Percentiles rank a stretch among this genome's conserved stretches.
Conservation (phyloP, 306 rosid genomes). For the Lathyrus aphaca region DNA sequence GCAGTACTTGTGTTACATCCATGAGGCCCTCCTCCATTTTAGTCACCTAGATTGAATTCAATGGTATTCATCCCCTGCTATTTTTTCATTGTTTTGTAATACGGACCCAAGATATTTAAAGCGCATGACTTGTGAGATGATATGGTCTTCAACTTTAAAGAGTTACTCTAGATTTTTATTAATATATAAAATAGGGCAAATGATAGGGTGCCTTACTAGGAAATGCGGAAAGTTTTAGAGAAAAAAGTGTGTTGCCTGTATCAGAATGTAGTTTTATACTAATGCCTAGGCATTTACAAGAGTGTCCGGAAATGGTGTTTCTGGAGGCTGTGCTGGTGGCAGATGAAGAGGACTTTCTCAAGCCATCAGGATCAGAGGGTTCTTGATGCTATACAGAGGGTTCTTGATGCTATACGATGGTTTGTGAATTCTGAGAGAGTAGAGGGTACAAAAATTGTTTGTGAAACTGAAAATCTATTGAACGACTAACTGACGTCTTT, state of each 20-base stretch:
- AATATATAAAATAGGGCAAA: background rate
- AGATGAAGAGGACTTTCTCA: background rate
- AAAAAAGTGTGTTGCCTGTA: constrained; percentile 11
- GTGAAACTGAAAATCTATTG: background rate
- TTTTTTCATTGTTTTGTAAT: no score
- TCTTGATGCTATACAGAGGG: no score
- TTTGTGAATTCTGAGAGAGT: background rate
- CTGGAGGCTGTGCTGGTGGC: background rate
- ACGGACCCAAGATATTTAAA: no score
- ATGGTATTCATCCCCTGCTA: no score
- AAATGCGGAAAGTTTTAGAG: background rate
- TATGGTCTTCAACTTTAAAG: background rate
- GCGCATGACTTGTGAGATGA: no score
- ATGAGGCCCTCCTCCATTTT: no score
- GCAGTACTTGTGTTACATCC: no score
- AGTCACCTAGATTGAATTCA: no score
- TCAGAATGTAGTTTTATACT: background rate
- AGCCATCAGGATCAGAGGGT: background rate
- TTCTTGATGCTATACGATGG: background rate
- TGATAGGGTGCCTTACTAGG: background rate
- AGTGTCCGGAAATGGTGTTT: background rate
- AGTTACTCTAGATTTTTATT: background rate
- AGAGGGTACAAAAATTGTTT: background rate
- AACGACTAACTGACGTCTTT: background rate
- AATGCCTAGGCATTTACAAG: background rate